These are phyloP conservation scores for Blastomyces gilchristii DNA, from an alignment of 2,329 filamentous ascomycete species.

Conservation along the genomic window DNA sequence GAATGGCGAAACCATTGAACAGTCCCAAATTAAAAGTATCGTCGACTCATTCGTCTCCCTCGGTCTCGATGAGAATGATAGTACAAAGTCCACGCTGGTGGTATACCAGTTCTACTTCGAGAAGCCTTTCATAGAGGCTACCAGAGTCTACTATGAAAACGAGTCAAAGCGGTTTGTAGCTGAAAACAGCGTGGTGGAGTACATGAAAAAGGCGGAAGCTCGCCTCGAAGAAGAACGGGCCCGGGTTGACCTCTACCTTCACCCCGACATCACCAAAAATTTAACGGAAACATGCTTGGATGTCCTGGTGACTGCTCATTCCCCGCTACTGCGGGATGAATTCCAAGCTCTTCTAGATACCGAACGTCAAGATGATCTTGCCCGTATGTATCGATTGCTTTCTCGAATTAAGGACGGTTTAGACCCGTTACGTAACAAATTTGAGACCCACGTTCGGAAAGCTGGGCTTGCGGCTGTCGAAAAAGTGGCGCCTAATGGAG, in stretches of 20 bases:
- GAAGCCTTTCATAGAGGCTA: constrained; percentile 78
- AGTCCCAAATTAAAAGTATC: constrained; percentile 91
- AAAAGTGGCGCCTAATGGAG: constrained; percentile 79
- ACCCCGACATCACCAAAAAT: constrained; percentile 74
- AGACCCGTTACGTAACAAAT: constrained; percentile 74
- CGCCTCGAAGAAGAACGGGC: constrained; percentile 88
- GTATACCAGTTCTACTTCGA: constrained; percentile 92
- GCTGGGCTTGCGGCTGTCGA: constrained; percentile 80
- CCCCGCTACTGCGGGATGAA: constrained; percentile 76
- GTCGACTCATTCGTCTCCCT: constrained; percentile 95
- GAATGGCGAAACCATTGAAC: constrained; percentile 95
- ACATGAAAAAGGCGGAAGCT: constrained; percentile 97
- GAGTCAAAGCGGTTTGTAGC: constrained; percentile 92
- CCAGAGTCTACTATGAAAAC: constrained; percentile 72
- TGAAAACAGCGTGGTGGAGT: constrained; percentile 95
- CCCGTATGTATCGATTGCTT: constrained; percentile 88
- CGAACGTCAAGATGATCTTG: constrained; percentile 89
- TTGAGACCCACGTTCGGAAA: constrained; percentile 86
- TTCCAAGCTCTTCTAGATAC: constrained; percentile 91
- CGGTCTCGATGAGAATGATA: constrained; percentile 85
- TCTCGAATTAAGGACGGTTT: constrained; percentile 83
- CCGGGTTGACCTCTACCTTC: constrained; percentile 81
- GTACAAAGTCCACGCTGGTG: constrained; percentile 85
- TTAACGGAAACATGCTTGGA: constrained; percentile 82
- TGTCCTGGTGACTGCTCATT: constrained; percentile 82